A percentile compares a stretch with the other conserved stretches of the same genome.
Conservation (phyloP, 1,139 yeast species). For the Candida tunisiensis region DNA sequence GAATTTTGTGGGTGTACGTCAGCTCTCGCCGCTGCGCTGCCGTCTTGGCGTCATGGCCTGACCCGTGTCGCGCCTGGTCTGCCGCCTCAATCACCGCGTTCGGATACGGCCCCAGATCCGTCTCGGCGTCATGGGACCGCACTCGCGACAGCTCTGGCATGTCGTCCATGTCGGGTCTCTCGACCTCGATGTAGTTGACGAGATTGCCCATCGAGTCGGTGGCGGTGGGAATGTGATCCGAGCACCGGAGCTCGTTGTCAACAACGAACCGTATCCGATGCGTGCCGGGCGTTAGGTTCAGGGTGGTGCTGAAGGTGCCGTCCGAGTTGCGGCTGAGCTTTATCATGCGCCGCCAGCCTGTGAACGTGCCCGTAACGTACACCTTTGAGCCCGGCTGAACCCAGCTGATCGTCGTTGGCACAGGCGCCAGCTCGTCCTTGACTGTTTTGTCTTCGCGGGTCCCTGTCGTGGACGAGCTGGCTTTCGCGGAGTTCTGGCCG, state of each 20-base stretch:
- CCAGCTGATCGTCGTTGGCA: slow-evolving; percentile 80
- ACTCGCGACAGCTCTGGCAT: slow-evolving; percentile 22
- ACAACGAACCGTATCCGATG: slow-evolving; percentile 89
- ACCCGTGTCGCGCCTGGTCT: slow-evolving; percentile 31
- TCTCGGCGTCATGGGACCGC: slow-evolving; percentile 1
- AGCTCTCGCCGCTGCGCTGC: slow-evolving; percentile 22
- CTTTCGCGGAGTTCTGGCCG: too few relatives aligned
- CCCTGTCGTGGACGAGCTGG: too few relatives aligned
- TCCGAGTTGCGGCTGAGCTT: slow-evolving; percentile 31
- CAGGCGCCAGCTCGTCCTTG: too few relatives aligned
- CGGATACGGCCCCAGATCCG: slow-evolving; percentile 1
- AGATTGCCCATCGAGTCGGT: slow-evolving; percentile 97
- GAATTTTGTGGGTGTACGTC: slow-evolving; percentile 58
- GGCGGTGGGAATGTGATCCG: slow-evolving; percentile 82
- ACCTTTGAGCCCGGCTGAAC: slow-evolving; percentile 88
- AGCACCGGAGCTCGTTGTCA: slow-evolving; percentile 82
- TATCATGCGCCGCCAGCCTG: slow-evolving; percentile 93
- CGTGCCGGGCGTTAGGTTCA: slow-evolving; percentile 65
- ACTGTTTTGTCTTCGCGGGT: too few relatives aligned
- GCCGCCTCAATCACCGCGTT: slow-evolving; percentile 19
- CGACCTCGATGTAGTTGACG: slow-evolving; percentile 73
- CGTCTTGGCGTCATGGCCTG: slow-evolving; percentile 7
- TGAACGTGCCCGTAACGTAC: slow-evolving; percentile 85
- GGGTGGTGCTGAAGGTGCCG: slow-evolving; percentile 32
- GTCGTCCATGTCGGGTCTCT: slow-evolving; percentile 14